Conservation (phyloP, 148 eudicot genomes). For the Rhododendron ferrugineum region DNA sequence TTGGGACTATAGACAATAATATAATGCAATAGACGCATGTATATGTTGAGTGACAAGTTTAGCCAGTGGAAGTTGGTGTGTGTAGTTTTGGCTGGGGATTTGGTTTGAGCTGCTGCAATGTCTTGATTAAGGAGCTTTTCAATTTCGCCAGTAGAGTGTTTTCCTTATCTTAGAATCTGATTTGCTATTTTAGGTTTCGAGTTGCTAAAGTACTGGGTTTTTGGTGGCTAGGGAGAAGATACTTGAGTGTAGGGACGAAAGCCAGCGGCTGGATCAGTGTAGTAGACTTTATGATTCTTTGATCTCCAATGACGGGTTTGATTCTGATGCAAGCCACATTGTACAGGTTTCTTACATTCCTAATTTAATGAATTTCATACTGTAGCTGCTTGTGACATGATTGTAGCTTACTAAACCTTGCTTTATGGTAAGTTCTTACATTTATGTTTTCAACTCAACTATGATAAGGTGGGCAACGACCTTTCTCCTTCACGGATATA, state of each 20-base stretch:
- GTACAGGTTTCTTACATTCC: slow-evolving; percentile 49
- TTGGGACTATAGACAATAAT: neutral
- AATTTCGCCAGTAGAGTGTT: neutral
- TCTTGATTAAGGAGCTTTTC: neutral
- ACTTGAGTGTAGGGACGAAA: slow-evolving; percentile 80
- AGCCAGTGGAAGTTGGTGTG: neutral
- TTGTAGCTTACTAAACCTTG: neutral
- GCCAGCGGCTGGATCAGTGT: slow-evolving; percentile 88
- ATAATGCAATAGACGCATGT: neutral
- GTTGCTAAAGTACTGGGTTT: slow-evolving; percentile 7
- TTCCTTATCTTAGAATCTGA: neutral
- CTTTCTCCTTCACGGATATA: neutral
- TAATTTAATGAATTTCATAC: neutral
- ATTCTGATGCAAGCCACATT: slow-evolving; percentile 74
- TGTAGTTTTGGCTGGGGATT: neutral
- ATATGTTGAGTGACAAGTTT: neutral
- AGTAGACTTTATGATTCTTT: slow-evolving; percentile 88
- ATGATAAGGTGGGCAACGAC: neutral
- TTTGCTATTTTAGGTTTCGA: slow-evolving; percentile 13
- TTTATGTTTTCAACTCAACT: neutral
- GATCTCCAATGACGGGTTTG: slow-evolving; percentile 57
- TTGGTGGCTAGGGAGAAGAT: slow-evolving; percentile 63
- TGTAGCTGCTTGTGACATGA: neutral
- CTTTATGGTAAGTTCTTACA: neutral
- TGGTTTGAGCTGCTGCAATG: neutral